Base-by-base conservation (phyloP, 2,329 filamentous ascomycete species). In the Fonsecaea multimorphosa region DNA sequence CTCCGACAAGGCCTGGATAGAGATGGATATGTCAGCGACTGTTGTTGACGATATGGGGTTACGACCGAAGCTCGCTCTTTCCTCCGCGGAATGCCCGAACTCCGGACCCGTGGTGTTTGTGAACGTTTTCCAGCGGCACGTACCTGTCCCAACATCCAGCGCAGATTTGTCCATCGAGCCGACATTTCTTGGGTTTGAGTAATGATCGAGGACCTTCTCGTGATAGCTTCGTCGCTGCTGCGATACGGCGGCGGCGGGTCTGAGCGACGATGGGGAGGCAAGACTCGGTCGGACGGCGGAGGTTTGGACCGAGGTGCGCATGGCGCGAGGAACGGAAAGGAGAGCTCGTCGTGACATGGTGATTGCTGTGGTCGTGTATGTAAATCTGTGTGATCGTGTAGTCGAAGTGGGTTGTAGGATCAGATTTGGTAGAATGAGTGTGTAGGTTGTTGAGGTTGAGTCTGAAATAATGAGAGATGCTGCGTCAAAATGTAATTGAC, bases 131-230 rank as follows among this genome's bases (percentile, higher is more conserved):
- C 7, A 6, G 44, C 27, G n/a, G 29, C 8, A 68, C 68, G 40
- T 61, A 68, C 71, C 71, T 19, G 93, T 96, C 72, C 93, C 93
- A 68, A 97, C 93, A 70, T 95, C 91, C 63, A 81, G 78, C 71
- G 95, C 92, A 69, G 86, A 86, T 84, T 96, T 96, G 78, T 84
- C 80, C 87, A 93, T 89, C 65, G 87, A 89, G 31, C 91, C 91
- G 66, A 92, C 90, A 81, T 93, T 93, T 70, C 91, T 87, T 31
- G 91, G 91, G 73, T 86, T 85, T 78, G 86, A 91, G 82, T 94
- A 94, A 81, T 94, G 92, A 78, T 96, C 92, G 71, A 96, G 85
- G 71, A 91, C 87, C 84, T 89, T 89, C 78, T 89, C 87, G 74
- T 89, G 87, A 76, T 89, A 89, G 69, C 79, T 79, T 72, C 86